These are phyloP conservation scores for Oxytropis ochrocephala DNA, from an alignment of 306 rosid genomes.

Conservation along the genomic window DNA sequence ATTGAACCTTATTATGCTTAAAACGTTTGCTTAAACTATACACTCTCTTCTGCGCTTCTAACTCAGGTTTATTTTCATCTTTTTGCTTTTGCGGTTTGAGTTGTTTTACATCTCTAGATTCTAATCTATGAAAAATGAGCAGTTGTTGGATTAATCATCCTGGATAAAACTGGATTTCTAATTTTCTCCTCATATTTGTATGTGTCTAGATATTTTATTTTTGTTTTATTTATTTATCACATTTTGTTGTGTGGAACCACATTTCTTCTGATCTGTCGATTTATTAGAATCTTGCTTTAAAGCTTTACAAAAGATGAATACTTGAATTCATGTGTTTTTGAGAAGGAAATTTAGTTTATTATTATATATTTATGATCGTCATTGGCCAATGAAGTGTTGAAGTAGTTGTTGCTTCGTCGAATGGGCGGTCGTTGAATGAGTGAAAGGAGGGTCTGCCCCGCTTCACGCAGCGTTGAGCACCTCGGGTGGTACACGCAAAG, in stretches of 20 bases:
- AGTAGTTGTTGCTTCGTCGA: too few relatives aligned
- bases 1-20: neutral
- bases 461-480: too few relatives aligned
- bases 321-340: neutral
- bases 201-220: neutral
- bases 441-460: too few relatives aligned
- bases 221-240: too few relatives aligned
- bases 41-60: neutral
- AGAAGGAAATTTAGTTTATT: neutral
- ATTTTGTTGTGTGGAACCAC: neutral
- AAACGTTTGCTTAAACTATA: neutral
- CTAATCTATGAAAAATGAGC: neutral
- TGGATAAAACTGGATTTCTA: neutral
- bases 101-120: neutral
- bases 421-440: too few relatives aligned
- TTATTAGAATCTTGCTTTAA: neutral
- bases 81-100: neutral
- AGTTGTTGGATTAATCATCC: neutral
- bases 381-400: too few relatives aligned
- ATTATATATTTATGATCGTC: too few relatives aligned
- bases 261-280: slow-evolving; percentile 24
- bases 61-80: neutral
- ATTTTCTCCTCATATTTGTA: neutral
- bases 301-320: neutral
- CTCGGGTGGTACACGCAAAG: too few relatives aligned